Conservation (phyloP, 495 filamentous ascomycete species). For the Neurospora discreta region DNA sequence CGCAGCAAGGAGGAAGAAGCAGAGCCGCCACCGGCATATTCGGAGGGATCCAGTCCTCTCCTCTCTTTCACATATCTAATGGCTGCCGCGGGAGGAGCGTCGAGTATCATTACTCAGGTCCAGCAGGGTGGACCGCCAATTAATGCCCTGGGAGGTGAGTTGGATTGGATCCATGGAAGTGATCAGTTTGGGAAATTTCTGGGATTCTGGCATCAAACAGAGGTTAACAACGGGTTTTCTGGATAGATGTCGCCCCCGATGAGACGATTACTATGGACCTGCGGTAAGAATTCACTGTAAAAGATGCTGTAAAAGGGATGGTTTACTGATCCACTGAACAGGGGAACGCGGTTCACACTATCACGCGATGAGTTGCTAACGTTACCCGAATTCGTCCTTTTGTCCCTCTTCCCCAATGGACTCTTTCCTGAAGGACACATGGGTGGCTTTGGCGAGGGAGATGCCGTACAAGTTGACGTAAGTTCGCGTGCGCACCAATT, state of each 20-base stretch:
- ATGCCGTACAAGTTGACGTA: conserved; percentile 95
- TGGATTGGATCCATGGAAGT: background rate
- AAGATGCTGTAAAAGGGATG: background rate
- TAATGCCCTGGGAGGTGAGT: conserved; percentile 76
- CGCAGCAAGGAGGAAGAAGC: conserved; percentile 60
- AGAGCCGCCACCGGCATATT: conserved; percentile 92
- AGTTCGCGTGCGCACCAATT: conserved; percentile 28
- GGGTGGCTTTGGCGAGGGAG: conserved; percentile 79
- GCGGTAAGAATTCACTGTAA: conserved; percentile 45
- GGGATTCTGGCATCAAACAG: background rate
- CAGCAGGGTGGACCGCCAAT: conserved; percentile 84
- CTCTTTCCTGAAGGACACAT: conserved; percentile 95
- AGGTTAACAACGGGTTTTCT: background rate
- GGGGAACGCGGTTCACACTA: conserved; percentile 83
- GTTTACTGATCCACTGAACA: conserved; percentile 30
- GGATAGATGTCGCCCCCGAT: conserved; percentile 71
- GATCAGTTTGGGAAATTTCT: conserved; percentile 1
- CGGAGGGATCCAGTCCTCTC: conserved; percentile 86
- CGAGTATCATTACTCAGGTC: conserved; percentile 98
- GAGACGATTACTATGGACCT: conserved; percentile 93
- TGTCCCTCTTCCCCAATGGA: conserved; percentile 96
- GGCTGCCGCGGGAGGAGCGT: conserved; percentile 90
- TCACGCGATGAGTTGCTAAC: conserved; percentile 93
- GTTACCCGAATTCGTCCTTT: conserved; percentile 91
- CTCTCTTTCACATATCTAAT: conserved; percentile 93